phyloP scores from a whole-genome alignment of 768 basidiomycete genomes.

The Piloderma croceum region DNA sequence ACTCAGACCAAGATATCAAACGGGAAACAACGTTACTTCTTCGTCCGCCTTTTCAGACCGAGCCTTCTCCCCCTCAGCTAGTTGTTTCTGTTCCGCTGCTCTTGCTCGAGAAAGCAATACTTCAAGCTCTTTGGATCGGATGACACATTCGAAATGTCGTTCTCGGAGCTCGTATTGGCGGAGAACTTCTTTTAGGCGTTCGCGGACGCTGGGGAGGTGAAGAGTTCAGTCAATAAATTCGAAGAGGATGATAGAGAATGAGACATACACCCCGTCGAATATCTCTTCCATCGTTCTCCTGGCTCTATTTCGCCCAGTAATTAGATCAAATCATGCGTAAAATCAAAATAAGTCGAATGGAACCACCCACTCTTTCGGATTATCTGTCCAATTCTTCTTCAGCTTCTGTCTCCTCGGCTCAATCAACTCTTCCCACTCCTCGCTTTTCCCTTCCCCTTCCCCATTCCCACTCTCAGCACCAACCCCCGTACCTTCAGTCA shows the following conservation, averaged over 20 bases:
- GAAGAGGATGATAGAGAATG: slow-evolving; percentile 3
- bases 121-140: slow-evolving; percentile 88
- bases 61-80: slow-evolving; percentile 68
- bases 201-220: slow-evolving; percentile 54
- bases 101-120: slow-evolving; percentile 82
- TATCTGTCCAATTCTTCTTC: slow-evolving; percentile 76
- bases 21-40: slow-evolving; percentile 47
- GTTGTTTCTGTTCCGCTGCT: slow-evolving; percentile 81
- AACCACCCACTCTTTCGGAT: slow-evolving; percentile 57
- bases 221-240: slow-evolving; percentile 5
- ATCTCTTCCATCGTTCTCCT: slow-evolving; percentile 73
- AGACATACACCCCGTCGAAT: slow-evolving; percentile 76
- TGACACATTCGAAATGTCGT: slow-evolving; percentile 87
- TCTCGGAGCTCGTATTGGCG: slow-evolving; percentile 87
- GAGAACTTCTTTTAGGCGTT: slow-evolving; percentile 81
- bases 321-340: too few relatives aligned
- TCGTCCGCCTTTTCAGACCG: slow-evolving; percentile 66
- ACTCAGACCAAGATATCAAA: slow-evolving; percentile 3
- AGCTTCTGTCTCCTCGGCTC: slow-evolving; percentile 64
- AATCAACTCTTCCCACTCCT: slow-evolving; percentile 48
- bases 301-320: too few relatives aligned
- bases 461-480: too few relatives aligned
- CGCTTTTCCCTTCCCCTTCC: slow-evolving; percentile 33
- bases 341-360: neutral
- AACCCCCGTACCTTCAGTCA: slow-evolving; percentile 61